phyloP scores from a whole-genome alignment of 495 filamentous ascomycete species.

The Hypomontagnella monticulosa region DNA sequence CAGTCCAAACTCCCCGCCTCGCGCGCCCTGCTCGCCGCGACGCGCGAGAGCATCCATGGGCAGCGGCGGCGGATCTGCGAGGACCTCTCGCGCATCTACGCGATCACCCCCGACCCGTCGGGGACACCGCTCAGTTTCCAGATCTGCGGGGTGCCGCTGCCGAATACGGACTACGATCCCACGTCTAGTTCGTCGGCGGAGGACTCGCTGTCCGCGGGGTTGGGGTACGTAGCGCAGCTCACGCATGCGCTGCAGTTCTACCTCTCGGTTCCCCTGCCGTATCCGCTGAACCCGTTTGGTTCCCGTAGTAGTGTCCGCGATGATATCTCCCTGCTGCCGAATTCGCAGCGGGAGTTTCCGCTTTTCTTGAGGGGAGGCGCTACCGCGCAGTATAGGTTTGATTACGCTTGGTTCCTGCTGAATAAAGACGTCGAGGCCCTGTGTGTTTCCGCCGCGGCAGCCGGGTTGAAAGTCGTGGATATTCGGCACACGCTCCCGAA shows the following conservation, averaged over 20 bases:
- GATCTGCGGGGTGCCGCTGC: conserved; percentile 77
- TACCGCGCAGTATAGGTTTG: conserved; percentile 83
- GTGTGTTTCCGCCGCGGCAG: conserved; percentile 72
- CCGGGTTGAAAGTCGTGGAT: conserved; percentile 80
- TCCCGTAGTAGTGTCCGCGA: conserved; percentile 84
- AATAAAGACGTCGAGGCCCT: conserved; percentile 94
- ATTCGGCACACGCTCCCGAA: conserved; percentile 92
- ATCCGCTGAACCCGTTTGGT: conserved; percentile 75
- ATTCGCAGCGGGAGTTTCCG: conserved; percentile 75
- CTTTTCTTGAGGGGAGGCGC: conserved; percentile 75
- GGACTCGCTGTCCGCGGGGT: conserved; percentile 77
- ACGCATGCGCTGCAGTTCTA: conserved; percentile 84
- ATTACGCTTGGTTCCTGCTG: conserved; percentile 92
- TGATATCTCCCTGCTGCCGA: conserved; percentile 73
- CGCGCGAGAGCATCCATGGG: conserved; percentile 71
- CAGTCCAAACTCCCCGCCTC: conserved; percentile 67
- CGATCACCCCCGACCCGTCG: conserved; percentile 71
- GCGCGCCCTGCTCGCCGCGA: conserved; percentile 61
- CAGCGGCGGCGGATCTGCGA: conserved; percentile 89
- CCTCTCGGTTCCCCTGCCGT: conserved; percentile 79
- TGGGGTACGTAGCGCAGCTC: conserved; percentile 83
- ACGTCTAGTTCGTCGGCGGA: conserved; percentile 61
- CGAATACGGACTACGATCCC: conserved; percentile 76
- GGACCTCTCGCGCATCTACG: conserved; percentile 79
- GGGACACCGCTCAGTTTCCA: conserved; percentile 73